phyloP scores from a whole-genome alignment of 495 filamentous ascomycete genomes.

The Amniculicola lignicola region DNA sequence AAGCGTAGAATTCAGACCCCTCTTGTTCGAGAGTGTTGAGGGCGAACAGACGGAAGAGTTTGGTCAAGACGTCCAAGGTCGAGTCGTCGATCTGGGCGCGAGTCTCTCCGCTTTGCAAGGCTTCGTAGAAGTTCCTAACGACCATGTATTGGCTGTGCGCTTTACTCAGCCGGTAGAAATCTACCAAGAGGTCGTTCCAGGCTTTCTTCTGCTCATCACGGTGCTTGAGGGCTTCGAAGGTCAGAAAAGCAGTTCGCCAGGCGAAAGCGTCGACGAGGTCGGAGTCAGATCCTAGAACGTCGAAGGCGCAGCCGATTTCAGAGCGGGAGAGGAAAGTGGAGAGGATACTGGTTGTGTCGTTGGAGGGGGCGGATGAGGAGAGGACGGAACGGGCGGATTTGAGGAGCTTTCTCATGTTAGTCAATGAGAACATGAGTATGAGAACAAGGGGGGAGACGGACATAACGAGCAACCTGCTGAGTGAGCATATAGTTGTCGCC shows the following conservation, averaged over 20 bases:
- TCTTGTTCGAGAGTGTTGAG: conserved; percentile 65
- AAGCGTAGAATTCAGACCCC: conserved; percentile 64
- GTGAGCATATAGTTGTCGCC: conserved; percentile 78
- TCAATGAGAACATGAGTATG: neutral
- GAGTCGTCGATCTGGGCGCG: conserved; percentile 45
- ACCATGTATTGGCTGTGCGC: conserved; percentile 68
- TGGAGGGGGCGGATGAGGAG: conserved; percentile 51
- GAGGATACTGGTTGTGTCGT: conserved; percentile 59
- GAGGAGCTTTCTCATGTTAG: conserved; percentile 44
- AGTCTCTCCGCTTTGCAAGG: conserved; percentile 44
- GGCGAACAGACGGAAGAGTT: conserved; percentile 64
- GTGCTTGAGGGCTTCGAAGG: conserved; percentile 68
- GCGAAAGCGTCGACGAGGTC: conserved; percentile 67
- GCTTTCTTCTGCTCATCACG: conserved; percentile 65
- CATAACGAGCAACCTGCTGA: conserved; percentile 72
- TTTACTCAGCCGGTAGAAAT: conserved; percentile 68
- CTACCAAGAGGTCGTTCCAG: conserved; percentile 69
- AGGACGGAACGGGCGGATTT: conserved; percentile 64
- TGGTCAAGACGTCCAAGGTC: conserved; percentile 53
- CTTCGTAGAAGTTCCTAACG: conserved; percentile 68
- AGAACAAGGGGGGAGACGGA: conserved; percentile 37
- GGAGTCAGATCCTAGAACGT: conserved; percentile 58
- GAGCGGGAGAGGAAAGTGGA: conserved; percentile 56
- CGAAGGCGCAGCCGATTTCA: conserved; percentile 65
- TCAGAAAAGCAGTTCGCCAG: conserved; percentile 67